Evolutionary conservation across 2,329 filamentous ascomycete species (phyloP).

Genomic region (Colletotrichum tropicicola): DNA sequence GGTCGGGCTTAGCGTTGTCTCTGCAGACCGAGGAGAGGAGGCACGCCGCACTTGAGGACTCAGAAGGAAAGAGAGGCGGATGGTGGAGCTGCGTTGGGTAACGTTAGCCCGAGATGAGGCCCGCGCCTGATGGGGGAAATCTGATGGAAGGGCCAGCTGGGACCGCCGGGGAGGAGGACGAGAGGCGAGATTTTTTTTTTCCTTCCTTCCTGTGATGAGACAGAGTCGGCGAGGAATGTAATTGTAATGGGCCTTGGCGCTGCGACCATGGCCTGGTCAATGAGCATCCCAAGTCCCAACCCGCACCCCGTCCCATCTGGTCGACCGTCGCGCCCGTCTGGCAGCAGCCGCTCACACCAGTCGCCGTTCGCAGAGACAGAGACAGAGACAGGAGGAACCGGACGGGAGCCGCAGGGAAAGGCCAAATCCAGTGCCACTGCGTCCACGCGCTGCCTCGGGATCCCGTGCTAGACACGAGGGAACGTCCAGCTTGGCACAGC

Average conservation of each 20-base stretch:
- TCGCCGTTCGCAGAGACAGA: too few relatives aligned
- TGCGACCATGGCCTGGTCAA: constrained; percentile 2
- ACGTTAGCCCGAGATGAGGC: constrained; percentile 19
- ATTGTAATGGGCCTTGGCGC: constrained; percentile 13
- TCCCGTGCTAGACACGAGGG: neutral
- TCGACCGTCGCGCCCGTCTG: neutral
- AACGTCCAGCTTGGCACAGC: neutral
- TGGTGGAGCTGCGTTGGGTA: constrained; percentile 23
- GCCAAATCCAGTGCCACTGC: neutral
- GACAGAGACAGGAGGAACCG: neutral
- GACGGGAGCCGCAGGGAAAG: neutral
- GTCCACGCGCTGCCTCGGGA: neutral
- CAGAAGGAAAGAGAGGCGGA: constrained; percentile 4
- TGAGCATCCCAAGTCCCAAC: neutral
- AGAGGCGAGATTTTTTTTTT: neutral
- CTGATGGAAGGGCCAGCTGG: too few relatives aligned
- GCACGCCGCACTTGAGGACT: neutral
- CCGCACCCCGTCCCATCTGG: neutral
- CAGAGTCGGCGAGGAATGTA: constrained; percentile 14
- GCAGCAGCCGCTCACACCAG: neutral
- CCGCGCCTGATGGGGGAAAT: too few relatives aligned
- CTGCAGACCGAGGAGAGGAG: neutral
- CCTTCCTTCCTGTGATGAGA: constrained; percentile 15
- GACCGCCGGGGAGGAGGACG: too few relatives aligned
- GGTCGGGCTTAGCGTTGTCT: neutral